Evolutionary conservation across 768 basidiomycete genomes (phyloP).

Genomic region (Boletus reticulatus): DNA sequence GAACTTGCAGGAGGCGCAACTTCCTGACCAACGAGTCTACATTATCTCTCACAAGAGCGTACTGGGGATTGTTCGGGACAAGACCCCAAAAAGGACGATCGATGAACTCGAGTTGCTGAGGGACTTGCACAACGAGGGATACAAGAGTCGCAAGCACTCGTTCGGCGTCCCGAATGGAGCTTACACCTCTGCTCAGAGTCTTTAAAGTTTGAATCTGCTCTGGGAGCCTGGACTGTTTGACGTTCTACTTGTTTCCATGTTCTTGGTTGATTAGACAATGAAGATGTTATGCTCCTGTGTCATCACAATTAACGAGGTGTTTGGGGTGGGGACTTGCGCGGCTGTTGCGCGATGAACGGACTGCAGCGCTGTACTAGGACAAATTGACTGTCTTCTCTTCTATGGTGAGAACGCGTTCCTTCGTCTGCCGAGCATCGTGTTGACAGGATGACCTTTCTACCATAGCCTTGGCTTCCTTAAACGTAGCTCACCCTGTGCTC

Average conservation of each 20-base stretch:
- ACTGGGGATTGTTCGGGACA: slow-evolving; percentile 23
- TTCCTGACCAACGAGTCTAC: slow-evolving; percentile 31
- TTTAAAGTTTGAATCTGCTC: background rate
- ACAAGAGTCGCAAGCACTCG: slow-evolving; percentile 4
- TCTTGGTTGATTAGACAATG: background rate
- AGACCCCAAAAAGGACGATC: slow-evolving; percentile 20
- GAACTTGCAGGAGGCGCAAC: slow-evolving; percentile 23
- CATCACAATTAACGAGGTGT: background rate
- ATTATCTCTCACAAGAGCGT: slow-evolving; percentile 25
- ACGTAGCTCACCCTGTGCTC: background rate
- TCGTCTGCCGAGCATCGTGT: background rate
- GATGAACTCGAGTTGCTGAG: slow-evolving; percentile 29
- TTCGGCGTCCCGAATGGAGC: slow-evolving; percentile 6
- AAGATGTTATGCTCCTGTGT: background rate
- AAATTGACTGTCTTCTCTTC: background rate
- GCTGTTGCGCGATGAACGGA: too few species aligned
- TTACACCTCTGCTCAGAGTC: slow-evolving; percentile 5
- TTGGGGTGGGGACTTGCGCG: background rate
- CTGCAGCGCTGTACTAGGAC: too few species aligned
- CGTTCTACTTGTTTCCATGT: background rate
- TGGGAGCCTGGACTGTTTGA: background rate
- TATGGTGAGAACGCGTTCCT: background rate
- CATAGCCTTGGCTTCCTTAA: background rate
- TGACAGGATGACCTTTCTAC: background rate
- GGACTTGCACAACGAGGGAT: slow-evolving; percentile 20